Percentiles rank a stretch among this genome's conserved stretches.
These are phyloP conservation scores for Polyrhizophydium stewartii DNA, from an alignment of 371 early-diverging fungal genomes.

Conservation along the genomic window DNA sequence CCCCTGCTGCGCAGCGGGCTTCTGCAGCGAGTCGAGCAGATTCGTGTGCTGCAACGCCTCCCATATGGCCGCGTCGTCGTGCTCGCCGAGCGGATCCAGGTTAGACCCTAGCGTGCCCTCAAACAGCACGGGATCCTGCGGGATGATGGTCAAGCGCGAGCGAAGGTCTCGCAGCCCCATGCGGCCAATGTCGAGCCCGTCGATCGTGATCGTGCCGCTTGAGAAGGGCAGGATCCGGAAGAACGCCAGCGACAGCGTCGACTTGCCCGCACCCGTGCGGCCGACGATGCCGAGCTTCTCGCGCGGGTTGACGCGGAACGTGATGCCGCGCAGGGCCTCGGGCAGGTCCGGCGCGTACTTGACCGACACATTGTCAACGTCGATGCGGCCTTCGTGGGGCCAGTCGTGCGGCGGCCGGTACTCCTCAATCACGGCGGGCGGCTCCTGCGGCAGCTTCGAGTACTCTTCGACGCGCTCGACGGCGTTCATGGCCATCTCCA, in stretches of 20 bases:
- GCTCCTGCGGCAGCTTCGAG: conserved; percentile 35
- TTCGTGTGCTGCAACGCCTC: conserved; percentile 18
- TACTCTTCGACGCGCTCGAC: conserved; percentile 50
- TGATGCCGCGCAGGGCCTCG: conserved; percentile 42
- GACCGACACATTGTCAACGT: conserved; percentile 27
- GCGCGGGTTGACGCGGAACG: conserved; percentile 40
- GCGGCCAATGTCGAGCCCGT: conserved; percentile 31
- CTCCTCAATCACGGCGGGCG: conserved; percentile 33
- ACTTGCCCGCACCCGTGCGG: conserved; percentile 35
- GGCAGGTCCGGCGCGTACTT: conserved; percentile 5
- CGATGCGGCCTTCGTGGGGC: conserved; percentile 54
- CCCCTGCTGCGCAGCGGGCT: no score
- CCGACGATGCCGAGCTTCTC: conserved; percentile 63
- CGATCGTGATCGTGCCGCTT: conserved; percentile 41
- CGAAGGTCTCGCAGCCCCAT: conserved; percentile 3
- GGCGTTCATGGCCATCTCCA: conserved; percentile 45
- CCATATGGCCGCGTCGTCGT: conserved; percentile 35
- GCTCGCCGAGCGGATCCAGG: conserved; percentile 31
- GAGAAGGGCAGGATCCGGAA: conserved; percentile 53
- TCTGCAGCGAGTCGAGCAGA: conserved; percentile 20
- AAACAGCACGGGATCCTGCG: conserved; percentile 46
- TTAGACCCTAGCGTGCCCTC: conserved; percentile 35
- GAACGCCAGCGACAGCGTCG: background rate
- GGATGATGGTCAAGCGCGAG: conserved; percentile 19
- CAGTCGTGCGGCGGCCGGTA: conserved; percentile 30